Base-by-base conservation (phyloP, 139 green algal species). In the Chlamydomonas sphaeroides region DNA sequence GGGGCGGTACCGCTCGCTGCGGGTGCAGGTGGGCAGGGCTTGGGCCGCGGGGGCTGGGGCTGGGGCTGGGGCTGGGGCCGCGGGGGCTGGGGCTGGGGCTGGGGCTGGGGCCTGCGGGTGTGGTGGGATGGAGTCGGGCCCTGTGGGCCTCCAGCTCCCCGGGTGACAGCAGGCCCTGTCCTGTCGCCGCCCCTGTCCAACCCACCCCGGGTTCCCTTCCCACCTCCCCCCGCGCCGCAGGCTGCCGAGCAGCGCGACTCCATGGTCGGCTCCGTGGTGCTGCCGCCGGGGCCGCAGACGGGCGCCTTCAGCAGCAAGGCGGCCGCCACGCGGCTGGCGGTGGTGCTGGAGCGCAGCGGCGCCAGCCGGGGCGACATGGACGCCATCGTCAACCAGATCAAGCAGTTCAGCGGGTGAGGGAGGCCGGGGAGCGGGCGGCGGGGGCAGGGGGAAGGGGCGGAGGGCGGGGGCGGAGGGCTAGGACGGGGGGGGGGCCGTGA, bases 311-410 rank as follows among this genome's bases (percentile, higher is more conserved):
- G 18, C 65, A 41, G 35, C 77, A 66, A 35, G 33, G 77, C 65
- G 5, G 33, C 77, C 14, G 49, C 48, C 26, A 42, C n/a, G 21
- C 65, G 65, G 25, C 63, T 87, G 82, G 59, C 41, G 28, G 53
- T 45, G 39, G 61, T 87, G 39, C 42, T 87, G 73, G 25, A 68
- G 42, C 68, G 69, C 51, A 70, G 78, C 30, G 82, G 73, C 65
- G 70, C 70, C 33, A 62, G 38, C 18, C 38, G 76, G 39, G 65
- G 41, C 62, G 74, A 87, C 74, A 83, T 87, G 73, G 33, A 41
- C 25, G 71, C 78, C 30, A 67, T 87, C 23, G 62, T 84, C 42
- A 48, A 41, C 51, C 82, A 87, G 73, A 75, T 87, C 21, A 67
- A 65, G 41, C 72, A 82, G 20, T 79, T 87, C 38, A 23, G 11